These are phyloP conservation scores for Trichoderma lentiforme DNA, from an alignment of 2,329 filamentous ascomycete species.

Conservation along the genomic window DNA sequence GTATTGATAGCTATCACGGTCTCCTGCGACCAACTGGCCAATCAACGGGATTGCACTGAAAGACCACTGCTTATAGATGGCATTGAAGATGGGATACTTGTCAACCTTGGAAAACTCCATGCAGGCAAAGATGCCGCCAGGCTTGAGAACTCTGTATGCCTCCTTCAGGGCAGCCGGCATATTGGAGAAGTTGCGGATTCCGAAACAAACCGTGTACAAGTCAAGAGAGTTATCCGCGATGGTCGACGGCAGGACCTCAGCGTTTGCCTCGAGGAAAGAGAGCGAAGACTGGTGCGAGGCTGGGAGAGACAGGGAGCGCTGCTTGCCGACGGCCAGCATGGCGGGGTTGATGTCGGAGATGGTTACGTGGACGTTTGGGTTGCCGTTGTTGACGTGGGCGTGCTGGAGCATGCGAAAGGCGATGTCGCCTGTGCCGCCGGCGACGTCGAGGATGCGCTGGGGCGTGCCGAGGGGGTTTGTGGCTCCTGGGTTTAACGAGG, in stretches of 20 bases:
- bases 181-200: slow-evolving; percentile 95
- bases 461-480: slow-evolving; percentile 42
- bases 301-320: slow-evolving; percentile 63
- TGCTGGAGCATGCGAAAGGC: slow-evolving; percentile 95
- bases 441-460: slow-evolving; percentile 86
- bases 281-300: slow-evolving; percentile 56
- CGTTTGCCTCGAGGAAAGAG: slow-evolving; percentile 85
- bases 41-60: slow-evolving; percentile 93
- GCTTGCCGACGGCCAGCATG: slow-evolving; percentile 86
- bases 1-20: slow-evolving; percentile 96
- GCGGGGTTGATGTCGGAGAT: slow-evolving; percentile 94
- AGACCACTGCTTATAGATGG: slow-evolving; percentile 91
- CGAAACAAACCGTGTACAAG: slow-evolving; percentile 95
- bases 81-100: slow-evolving; percentile 72
- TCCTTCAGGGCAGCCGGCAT: slow-evolving; percentile 79
- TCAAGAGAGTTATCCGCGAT: slow-evolving; percentile 74
- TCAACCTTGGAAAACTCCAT: slow-evolving; percentile 89
- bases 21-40: slow-evolving; percentile 89
- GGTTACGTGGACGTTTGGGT: slow-evolving; percentile 77
- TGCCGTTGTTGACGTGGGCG: slow-evolving; percentile 71
- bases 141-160: slow-evolving; percentile 84
- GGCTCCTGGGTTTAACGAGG: slow-evolving; percentile 79
- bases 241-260: slow-evolving; percentile 63
- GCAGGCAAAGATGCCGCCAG: slow-evolving; percentile 93
- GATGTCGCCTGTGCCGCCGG: slow-evolving; percentile 95